Conservation (phyloP, 225 moss, liverwort and hornwort genomes). For the Ulota crispa region DNA sequence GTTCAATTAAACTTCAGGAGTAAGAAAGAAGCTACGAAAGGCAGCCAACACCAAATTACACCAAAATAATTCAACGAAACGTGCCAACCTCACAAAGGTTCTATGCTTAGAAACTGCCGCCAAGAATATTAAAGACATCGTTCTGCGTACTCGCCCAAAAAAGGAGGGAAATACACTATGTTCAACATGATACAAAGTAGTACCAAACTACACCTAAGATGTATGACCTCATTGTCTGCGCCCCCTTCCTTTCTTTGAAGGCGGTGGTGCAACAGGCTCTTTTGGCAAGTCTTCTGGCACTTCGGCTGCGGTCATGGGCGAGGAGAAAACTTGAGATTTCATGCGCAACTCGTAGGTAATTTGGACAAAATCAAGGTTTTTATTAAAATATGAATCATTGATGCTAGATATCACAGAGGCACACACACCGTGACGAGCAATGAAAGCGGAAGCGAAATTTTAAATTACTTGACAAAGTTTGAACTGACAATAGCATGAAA, state of each 20-base stretch:
- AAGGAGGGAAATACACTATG: constrained; percentile 36
- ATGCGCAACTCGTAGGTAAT: background rate
- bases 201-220: constrained; percentile 23
- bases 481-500: background rate
- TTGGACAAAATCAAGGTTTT: background rate
- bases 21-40: background rate
- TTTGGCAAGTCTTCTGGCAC: constrained; percentile 80
- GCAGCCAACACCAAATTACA: background rate
- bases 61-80: constrained; percentile 5
- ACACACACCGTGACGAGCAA: background rate
- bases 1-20: background rate
- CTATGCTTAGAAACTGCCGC: constrained; percentile 18
- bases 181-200: constrained; percentile 22
- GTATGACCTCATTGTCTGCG: constrained; percentile 67
- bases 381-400: background rate
- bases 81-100: background rate
- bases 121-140: background rate
- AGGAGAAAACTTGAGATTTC: constrained; percentile 2
- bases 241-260: constrained; percentile 91
- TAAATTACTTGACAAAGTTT: background rate
- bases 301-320: constrained; percentile 52
- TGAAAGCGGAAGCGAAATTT: background rate
- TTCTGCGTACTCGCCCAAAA: constrained; percentile 39
- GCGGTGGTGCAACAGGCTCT: constrained; percentile 58
- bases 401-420: background rate